Conservation (phyloP, 495 filamentous ascomycete genomes). For the Lindgomyces ingoldianus region DNA sequence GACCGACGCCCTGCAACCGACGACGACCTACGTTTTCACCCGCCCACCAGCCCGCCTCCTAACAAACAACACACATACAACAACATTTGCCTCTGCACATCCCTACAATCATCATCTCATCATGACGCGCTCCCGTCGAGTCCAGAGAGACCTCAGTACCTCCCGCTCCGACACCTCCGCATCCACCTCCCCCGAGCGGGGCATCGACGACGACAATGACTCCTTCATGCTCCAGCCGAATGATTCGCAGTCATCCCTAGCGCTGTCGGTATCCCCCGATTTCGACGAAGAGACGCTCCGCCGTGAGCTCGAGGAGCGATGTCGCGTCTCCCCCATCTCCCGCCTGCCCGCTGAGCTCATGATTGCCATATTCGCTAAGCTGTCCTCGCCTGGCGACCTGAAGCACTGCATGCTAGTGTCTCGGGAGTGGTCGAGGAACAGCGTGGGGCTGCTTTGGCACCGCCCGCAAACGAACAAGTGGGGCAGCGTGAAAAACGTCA, state of each 20-base stretch:
- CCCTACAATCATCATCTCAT: conserved; percentile 4
- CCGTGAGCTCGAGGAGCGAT: conserved; percentile 67
- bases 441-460: conserved; percentile 93
- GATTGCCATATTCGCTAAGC: conserved; percentile 86
- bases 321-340: conserved; percentile 69
- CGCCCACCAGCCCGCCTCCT: too few species aligned
- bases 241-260: conserved; percentile 88
- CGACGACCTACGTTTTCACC: too few species aligned
- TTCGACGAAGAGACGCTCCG: conserved; percentile 59
- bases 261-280: conserved; percentile 45
- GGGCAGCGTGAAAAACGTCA: conserved; percentile 74
- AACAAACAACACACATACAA: not conserved
- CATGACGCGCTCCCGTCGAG: conserved; percentile 38
- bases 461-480: conserved; percentile 86
- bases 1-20: not conserved
- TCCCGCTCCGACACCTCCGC: conserved; percentile 63
- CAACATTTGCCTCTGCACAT: not conserved
- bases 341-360: conserved; percentile 90
- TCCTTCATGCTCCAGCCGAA: conserved; percentile 82
- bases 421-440: conserved; percentile 88
- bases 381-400: conserved; percentile 70
- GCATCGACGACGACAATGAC: conserved; percentile 80
- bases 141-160: conserved; percentile 36
- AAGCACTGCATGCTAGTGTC: conserved; percentile 88
- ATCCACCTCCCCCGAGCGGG: conserved; percentile 71